Conservation (phyloP, 768 basidiomycete genomes). For the Albatrellus ellisii region DNA sequence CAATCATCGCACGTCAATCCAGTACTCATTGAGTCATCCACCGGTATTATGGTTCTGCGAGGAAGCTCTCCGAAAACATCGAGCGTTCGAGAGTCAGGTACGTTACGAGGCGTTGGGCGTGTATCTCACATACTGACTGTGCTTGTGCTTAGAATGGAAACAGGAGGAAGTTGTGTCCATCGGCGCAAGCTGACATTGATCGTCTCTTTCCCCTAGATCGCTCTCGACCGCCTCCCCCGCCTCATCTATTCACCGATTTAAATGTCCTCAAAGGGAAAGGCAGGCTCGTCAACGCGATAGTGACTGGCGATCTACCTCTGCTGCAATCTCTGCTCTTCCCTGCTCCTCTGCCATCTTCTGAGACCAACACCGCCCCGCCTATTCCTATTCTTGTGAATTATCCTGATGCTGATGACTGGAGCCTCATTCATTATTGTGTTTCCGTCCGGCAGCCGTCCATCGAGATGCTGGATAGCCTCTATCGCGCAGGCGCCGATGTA, state of each 20-base stretch:
- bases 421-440: constrained; percentile 58
- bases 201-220: constrained; percentile 1
- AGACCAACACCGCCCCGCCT: constrained; percentile 12
- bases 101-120: constrained; percentile 6
- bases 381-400: constrained; percentile 50
- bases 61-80: constrained; percentile 42
- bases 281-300: constrained; percentile 41
- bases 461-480: constrained; percentile 55
- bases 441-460: constrained; percentile 40
- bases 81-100: constrained; percentile 50
- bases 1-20: constrained; percentile 59
- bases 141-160: constrained; percentile 8
- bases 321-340: constrained; percentile 45
- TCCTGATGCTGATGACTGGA: constrained; percentile 58
- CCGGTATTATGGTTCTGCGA: constrained; percentile 62
- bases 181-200: constrained; percentile 10
- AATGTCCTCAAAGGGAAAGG: constrained; percentile 31
- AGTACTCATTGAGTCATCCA: constrained; percentile 52
- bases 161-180: constrained; percentile 5
- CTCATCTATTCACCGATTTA: constrained; percentile 17
- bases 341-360: constrained; percentile 20
- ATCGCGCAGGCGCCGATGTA: constrained; percentile 65
- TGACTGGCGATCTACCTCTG: constrained; percentile 33
- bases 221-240: constrained; percentile 18
- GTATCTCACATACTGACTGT: neutral